Conservation (phyloP, 2,329 filamentous ascomycete species). For the Pseudogymnoascus sp. region DNA sequence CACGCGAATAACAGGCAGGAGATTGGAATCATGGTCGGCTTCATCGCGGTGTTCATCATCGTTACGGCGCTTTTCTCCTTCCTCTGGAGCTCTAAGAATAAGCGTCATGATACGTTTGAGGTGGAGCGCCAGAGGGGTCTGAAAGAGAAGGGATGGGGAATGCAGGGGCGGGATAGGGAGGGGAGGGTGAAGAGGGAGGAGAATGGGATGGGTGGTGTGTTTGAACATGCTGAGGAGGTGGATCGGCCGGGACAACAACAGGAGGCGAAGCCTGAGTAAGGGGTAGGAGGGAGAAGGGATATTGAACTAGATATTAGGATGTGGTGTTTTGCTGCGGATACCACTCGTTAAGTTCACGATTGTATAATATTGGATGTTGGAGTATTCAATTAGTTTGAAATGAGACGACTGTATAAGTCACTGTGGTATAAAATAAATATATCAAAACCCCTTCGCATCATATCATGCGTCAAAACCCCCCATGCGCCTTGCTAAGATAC, state of each 20-base stretch:
- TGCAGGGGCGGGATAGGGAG: neutral
- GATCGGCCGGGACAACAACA: neutral
- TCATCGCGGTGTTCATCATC: neutral
- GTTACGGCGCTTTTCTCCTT: conserved; percentile 17
- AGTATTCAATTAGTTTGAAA: conserved; percentile 1
- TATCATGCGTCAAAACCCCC: neutral
- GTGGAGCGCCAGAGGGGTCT: neutral
- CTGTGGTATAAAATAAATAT: conserved; percentile 7
- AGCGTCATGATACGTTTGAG: neutral
- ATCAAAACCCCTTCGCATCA: neutral
- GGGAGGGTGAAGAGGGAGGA: neutral
- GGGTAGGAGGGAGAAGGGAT: neutral
- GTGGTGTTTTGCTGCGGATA: neutral
- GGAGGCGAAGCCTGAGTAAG: neutral
- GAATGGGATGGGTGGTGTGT: neutral
- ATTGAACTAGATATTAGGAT: neutral
- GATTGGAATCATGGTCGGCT: neutral
- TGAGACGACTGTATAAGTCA: conserved; percentile 7
- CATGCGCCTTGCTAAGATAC: neutral
- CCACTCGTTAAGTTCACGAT: neutral
- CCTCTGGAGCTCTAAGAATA: conserved; percentile 3
- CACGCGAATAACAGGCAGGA: neutral
- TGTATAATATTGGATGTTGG: neutral
- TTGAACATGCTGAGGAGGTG: neutral
- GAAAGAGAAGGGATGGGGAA: neutral